These are phyloP conservation scores for Ascomycota sp. DNA, from an alignment of 2,329 filamentous ascomycete species.

Conservation along the genomic window DNA sequence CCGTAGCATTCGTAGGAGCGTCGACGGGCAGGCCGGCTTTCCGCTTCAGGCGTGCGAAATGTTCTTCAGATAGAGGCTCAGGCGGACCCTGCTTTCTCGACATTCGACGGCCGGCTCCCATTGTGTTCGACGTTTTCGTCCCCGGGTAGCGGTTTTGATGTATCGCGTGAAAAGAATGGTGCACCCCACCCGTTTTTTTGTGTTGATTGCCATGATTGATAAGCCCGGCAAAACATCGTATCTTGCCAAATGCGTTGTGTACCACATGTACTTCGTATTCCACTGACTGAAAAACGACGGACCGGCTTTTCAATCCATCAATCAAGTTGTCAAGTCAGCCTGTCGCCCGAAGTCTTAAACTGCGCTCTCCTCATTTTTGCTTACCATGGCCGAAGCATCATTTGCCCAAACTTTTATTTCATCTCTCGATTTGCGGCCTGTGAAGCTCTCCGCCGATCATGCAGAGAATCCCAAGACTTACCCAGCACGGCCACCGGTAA, in stretches of 20 bases:
- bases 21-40: constrained; percentile 55
- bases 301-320: no score
- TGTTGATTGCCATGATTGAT: constrained; percentile 9
- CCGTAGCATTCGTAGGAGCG: constrained; percentile 27
- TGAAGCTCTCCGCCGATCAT: constrained; percentile 76
- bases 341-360: no score
- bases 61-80: constrained; percentile 59
- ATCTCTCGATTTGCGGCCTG: constrained; percentile 55
- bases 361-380: neutral
- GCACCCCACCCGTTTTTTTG: constrained; percentile 20
- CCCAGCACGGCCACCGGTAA: constrained; percentile 55
- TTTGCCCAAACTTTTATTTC: constrained; percentile 75
- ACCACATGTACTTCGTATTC: neutral
- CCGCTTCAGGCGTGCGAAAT: constrained; percentile 62
- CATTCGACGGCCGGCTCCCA: constrained; percentile 85
- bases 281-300: no score
- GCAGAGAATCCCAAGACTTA: constrained; percentile 69
- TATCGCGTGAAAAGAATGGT: constrained; percentile 3
- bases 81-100: constrained; percentile 77
- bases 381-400: constrained; percentile 56
- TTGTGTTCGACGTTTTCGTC: constrained; percentile 19
- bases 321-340: no score
- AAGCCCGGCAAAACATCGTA: constrained; percentile 14
- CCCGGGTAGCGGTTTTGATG: no score
- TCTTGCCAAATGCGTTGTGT: constrained; percentile 2